Evolutionary conservation across 2,329 filamentous ascomycete genomes (phyloP).

Genomic region (Lasiodiplodia sp.): DNA sequence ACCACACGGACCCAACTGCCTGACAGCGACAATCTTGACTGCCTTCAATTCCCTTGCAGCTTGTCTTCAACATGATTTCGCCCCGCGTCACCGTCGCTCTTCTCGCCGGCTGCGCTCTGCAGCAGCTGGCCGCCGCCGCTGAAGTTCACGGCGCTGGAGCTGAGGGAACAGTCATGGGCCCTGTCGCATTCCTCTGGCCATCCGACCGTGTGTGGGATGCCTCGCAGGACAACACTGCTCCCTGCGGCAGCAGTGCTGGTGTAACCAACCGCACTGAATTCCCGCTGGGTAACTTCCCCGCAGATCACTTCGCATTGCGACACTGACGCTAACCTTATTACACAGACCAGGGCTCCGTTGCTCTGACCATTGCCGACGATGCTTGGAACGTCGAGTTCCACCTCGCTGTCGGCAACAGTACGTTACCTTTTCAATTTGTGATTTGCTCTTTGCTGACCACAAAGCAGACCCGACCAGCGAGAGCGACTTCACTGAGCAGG

Average conservation of each 20-base stretch:
- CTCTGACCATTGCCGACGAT: conserved; percentile 65
- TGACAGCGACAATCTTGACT: not conserved
- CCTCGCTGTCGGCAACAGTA: conserved; percentile 62
- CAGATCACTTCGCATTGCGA: not conserved
- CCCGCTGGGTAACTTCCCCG: conserved; percentile 55
- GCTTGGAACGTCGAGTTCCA: conserved; percentile 62
- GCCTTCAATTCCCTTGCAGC: too few species aligned
- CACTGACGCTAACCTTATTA: not conserved
- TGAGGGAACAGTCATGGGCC: conserved; percentile 56
- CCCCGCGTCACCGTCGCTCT: not conserved
- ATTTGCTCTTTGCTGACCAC: conserved; percentile 31
- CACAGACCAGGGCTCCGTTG: conserved; percentile 61
- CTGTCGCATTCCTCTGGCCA: conserved; percentile 68
- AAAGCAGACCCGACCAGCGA: conserved; percentile 49
- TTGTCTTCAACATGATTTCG: not conserved
- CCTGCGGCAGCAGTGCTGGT: conserved; percentile 62
- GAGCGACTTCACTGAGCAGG: conserved; percentile 48
- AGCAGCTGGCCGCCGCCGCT: conserved; percentile 5
- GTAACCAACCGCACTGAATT: conserved; percentile 62
- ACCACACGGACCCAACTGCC: not conserved
- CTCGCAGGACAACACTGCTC: conserved; percentile 62
- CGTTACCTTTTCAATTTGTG: conserved; percentile 30
- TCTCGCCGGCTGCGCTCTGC: conserved; percentile 11
- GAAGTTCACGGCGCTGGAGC: conserved; percentile 36
- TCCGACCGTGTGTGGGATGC: conserved; percentile 63